Percentiles rank a stretch among this genome's conserved stretches.
Evolutionary conservation across 371 early-diverging fungal species (phyloP).

Genomic region (Dinochytrium kinnereticum): DNA sequence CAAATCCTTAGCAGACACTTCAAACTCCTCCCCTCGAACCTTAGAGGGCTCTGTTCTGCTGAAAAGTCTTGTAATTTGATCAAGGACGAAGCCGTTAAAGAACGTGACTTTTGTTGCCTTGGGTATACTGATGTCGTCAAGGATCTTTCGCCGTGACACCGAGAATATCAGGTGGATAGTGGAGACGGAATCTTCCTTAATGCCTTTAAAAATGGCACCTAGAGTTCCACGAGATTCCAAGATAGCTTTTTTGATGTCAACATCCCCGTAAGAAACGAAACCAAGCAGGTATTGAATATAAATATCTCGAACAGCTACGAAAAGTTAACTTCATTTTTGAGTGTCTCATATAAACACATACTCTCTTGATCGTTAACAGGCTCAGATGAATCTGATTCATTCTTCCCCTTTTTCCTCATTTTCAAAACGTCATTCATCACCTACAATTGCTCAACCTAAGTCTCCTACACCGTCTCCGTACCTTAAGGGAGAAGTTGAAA

Average conservation of each 20-base stretch:
- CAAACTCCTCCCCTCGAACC: neutral
- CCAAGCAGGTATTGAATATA: conserved; percentile 77
- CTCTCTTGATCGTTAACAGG: conserved; percentile 19
- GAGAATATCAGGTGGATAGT: conserved; percentile 67
- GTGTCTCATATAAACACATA: neutral
- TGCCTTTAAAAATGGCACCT: conserved; percentile 66
- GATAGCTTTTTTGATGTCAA: conserved; percentile 67
- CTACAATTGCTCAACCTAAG: conserved; percentile 10
- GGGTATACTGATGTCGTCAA: conserved; percentile 68
- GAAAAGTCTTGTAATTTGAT: conserved; percentile 44
- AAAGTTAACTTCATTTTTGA: neutral
- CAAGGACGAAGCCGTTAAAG: conserved; percentile 46
- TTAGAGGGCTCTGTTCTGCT: conserved; percentile 64
- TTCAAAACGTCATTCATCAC: conserved; percentile 42
- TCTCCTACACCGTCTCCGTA: neutral
- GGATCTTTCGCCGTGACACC: conserved; percentile 60
- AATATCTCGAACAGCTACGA: conserved; percentile 63
- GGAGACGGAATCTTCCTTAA: conserved; percentile 66
- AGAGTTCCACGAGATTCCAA: conserved; percentile 73
- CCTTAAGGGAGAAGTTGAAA: conserved; percentile 50
- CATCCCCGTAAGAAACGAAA: conserved; percentile 76
- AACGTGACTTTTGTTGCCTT: conserved; percentile 63
- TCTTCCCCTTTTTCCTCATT: conserved; percentile 31
- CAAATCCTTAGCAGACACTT: neutral
- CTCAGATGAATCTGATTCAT: neutral